phyloP scores from a whole-genome alignment of 768 basidiomycete species.

The Butyriboletus loyo region DNA sequence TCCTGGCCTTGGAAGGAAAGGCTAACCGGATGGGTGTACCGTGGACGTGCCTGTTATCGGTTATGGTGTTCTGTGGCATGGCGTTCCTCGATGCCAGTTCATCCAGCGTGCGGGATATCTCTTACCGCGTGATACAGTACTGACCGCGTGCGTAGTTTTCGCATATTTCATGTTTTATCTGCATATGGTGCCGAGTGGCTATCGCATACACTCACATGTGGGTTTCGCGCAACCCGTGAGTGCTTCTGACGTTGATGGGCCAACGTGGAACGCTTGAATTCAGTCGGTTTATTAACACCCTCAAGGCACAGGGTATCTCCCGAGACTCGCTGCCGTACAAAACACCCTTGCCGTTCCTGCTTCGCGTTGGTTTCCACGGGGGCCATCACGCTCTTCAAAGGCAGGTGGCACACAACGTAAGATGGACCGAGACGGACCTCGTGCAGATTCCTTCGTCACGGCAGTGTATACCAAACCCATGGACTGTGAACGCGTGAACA shows the following conservation, averaged over 20 bases:
- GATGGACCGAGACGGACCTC: neutral
- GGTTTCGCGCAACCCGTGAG: conserved; percentile 14
- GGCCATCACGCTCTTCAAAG: conserved; percentile 60
- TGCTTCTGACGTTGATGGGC: neutral
- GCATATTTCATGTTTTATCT: conserved; percentile 40
- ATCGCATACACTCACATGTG: conserved; percentile 63
- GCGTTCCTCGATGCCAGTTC: conserved; percentile 59
- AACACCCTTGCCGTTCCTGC: conserved; percentile 43
- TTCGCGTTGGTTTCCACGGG: conserved; percentile 52
- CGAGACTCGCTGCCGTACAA: conserved; percentile 44
- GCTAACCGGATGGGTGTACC: conserved; percentile 51
- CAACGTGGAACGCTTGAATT: conserved; percentile 19
- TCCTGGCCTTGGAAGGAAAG: conserved; percentile 49
- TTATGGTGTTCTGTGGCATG: conserved; percentile 52
- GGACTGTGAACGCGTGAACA: neutral
- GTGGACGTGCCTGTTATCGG: conserved; percentile 31
- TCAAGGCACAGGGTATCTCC: conserved; percentile 42
- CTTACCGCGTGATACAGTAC: neutral
- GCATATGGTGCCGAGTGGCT: conserved; percentile 36
- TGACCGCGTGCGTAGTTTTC: conserved; percentile 22
- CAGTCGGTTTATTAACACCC: conserved; percentile 49
- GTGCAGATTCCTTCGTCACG: conserved; percentile 53
- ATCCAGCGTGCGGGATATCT: conserved; percentile 35
- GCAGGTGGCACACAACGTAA: conserved; percentile 22
- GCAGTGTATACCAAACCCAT: conserved; percentile 24